Evolutionary conservation across 805 yeast genomes (phyloP), one percentile per base, ranked within the genome.

Genomic region (Cyberlindnera japonica): DNA sequence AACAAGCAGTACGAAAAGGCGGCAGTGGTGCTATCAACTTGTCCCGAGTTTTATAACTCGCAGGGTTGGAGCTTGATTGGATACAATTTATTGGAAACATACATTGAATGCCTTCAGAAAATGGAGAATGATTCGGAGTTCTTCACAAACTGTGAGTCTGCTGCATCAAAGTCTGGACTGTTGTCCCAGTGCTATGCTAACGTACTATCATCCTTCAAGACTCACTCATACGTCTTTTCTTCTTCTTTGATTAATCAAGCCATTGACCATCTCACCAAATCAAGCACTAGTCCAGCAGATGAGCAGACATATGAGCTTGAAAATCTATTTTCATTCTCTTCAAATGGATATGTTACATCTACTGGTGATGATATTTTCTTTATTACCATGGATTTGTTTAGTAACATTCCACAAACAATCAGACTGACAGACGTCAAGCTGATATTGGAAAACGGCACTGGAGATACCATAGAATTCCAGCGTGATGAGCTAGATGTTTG

Each of bases 51-150:
- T 40, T 89, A 84, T 53, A 71, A 74, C 7, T 62, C 70, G 15
- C 76, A 80, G 34, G 87, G 89, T 2, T 90, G 97, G 97, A 74
- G 74, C 37, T 60, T 65, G 33, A 76, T 88, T 54, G 85, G 95
- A 1, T 71, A 77, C 6, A 62, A 72, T n/a, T 61, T 91, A 14
- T 67, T 87, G 27, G 78, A 77, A 49, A 66, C 81, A 1, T 88
- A 81, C 54, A 71, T 85, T 21, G 77, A 78, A 28, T 87, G 95
- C 51, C 67, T 89, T 26, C 76, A 75, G 45, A 64, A 72, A 20
- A 48, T 60, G 34, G 54, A 49, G 11, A 53, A 61, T 2, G 40
- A 48, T 6, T 54, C 61, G 25, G 54, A 53, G 5, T 44, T 49
- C 16, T 55, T 57, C 21, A 23, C 14, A 1, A 12, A 36, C 8